Evolutionary conservation across 345 rosid genomes (phyloP).

Genomic region (Physaria fendleri): DNA sequence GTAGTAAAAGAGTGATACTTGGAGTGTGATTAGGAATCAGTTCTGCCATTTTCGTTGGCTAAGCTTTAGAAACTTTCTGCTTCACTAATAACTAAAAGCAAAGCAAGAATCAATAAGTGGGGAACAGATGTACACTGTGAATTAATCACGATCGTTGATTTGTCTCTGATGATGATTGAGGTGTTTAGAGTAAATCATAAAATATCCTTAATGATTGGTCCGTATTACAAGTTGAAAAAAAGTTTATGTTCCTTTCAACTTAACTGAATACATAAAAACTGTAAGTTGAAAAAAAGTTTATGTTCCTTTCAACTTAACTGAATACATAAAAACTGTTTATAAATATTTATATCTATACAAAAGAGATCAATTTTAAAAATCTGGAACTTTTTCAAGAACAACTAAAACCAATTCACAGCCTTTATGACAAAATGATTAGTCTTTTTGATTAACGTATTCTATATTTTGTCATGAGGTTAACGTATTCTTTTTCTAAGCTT

Average conservation of each 20-base stretch:
- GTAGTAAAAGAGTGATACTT: not conserved
- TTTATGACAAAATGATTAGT: slow-evolving; percentile 4
- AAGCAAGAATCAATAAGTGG: slow-evolving; percentile 1
- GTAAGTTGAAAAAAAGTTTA: too few species aligned
- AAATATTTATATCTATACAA: too few species aligned
- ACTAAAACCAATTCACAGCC: not conserved
- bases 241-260: too few species aligned
- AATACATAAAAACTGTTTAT: not conserved
- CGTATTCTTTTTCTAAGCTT: too few species aligned
- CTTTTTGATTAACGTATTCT: slow-evolving; percentile 16
- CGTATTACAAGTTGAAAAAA: too few species aligned
- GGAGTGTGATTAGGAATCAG: not conserved
- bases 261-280: too few species aligned
- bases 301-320: not conserved
- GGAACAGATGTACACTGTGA: not conserved
- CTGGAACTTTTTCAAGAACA: not conserved
- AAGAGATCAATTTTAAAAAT: not conserved
- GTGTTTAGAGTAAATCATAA: too few species aligned
- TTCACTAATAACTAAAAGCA: slow-evolving; percentile 8
- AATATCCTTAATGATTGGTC: too few species aligned
- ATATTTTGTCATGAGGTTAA: too few species aligned
- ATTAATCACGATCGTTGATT: slow-evolving; percentile 10
- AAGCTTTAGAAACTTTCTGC: slow-evolving; percentile 15
- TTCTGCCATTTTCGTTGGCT: slow-evolving; percentile 28
- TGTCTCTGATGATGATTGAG: not conserved